Evolutionary conservation across 2,329 filamentous ascomycete genomes (phyloP), one percentile per base, ranked within the genome.

Genomic region (Rosellinia necatrix): DNA sequence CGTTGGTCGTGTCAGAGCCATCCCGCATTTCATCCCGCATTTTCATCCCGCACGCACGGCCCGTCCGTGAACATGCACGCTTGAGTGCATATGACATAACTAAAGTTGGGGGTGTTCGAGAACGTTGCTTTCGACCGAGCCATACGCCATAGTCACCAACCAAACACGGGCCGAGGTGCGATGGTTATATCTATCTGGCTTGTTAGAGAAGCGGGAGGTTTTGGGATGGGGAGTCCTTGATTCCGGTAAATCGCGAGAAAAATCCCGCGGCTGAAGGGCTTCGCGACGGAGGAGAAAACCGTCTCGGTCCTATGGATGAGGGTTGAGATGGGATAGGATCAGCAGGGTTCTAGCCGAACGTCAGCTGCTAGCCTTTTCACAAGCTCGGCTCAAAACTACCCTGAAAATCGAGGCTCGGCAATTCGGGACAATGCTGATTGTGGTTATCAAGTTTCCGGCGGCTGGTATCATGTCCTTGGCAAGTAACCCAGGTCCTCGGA

Each of bases 351-450:
- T 44, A 52, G 48, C 48, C 57, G 57, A 53, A 17, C 12, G 7
- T 47, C 48, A 59, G 48, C 56, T 49, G 38, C 48, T 13, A 47
- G 42, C 44, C 43, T 44, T 42, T 50, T 34, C 32, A 17, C 17
- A 7, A 38, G 25, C 21, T 48, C 41, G 56, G 51, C 17, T 46
- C 19, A 42, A 50, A 30, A 40, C 24, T 55, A 46, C 49, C 27
- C 38, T 22, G 17, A 13, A 17, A 15, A 30, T 49, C 32, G 17
- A 56, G 49, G 43, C 53, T 56, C 57, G 53, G 57, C 29, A 49
- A 25, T 52, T 56, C 57, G 57, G 57, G 12, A 32, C 6, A 49
- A 56, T 52, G 43, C 15, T 53, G 38, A 52, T 52, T 35, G 27
- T 42, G 10, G 8, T 21, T 21, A 8, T 19, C 13, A 24, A 29